A percentile compares a stretch with the other conserved stretches of the same genome.
phyloP scores from a whole-genome alignment of 2,329 filamentous ascomycete genomes.

The Pezicula neosporulosa region DNA sequence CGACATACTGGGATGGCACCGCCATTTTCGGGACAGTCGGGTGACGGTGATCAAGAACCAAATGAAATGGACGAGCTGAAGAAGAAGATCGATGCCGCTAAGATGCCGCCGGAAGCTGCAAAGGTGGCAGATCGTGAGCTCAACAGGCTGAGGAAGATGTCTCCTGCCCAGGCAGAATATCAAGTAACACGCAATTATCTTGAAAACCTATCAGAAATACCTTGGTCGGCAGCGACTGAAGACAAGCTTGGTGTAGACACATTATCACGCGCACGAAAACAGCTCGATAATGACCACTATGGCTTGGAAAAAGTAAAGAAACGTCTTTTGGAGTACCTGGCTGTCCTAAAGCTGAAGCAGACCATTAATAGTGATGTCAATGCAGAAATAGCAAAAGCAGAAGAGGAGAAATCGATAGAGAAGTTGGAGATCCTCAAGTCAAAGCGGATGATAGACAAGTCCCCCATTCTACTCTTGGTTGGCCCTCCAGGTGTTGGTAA shows the following conservation, averaged over 20 bases:
- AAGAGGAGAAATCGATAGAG: constrained; percentile 48
- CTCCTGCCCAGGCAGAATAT: constrained; percentile 92
- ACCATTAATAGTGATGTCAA: constrained; percentile 82
- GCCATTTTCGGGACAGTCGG: constrained; percentile 30
- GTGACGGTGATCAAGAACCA: constrained; percentile 72
- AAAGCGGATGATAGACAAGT: constrained; percentile 89
- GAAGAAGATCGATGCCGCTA: constrained; percentile 79
- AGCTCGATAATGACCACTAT: constrained; percentile 94
- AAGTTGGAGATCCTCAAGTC: constrained; percentile 75
- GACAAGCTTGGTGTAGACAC: constrained; percentile 83
- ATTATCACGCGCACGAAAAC: constrained; percentile 74
- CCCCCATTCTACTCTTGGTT: constrained; percentile 88
- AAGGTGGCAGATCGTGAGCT: constrained; percentile 91
- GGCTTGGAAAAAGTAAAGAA: constrained; percentile 97
- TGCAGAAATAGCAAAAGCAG: constrained; percentile 66
- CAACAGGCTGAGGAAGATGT: constrained; percentile 89
- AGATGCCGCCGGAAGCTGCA: constrained; percentile 76
- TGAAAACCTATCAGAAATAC: constrained; percentile 90
- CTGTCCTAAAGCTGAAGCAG: constrained; percentile 93
- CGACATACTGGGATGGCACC: constrained; percentile 14
- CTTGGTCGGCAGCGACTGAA: constrained; percentile 81
- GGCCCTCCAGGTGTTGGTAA: constrained; percentile 95
- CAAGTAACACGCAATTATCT: constrained; percentile 91
- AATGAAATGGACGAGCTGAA: constrained; percentile 91
- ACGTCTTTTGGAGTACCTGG: constrained; percentile 88